Base-by-base conservation (phyloP, 768 basidiomycete genomes). In the Phanerochaete sordida region DNA sequence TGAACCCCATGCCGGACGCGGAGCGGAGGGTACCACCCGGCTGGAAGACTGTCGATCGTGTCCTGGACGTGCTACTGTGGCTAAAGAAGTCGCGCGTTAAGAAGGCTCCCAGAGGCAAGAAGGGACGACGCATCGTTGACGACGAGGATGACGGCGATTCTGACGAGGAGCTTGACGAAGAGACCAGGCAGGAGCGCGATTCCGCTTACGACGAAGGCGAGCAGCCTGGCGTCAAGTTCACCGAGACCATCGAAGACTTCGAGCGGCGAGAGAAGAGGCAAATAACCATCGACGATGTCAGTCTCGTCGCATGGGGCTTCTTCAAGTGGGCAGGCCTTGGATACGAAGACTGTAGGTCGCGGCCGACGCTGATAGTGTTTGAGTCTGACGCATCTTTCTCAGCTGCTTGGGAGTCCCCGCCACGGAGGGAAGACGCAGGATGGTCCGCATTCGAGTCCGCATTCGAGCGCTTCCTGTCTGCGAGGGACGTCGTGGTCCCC, bases 351-450 rank as follows among this genome's bases (percentile, higher is more conserved):
- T 87, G 95, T 92, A 59, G 56, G 83, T 69, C 3, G n/a, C 50
- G 44, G 46, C n/a, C 57, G 11, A 57, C 35, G 15, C 28, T 45
- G 33, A 8, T 26, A 46, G 24, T 50, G 21, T n/a, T 23, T 5
- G 3, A 39, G n/a, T 19, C 44, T 46, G 2, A 55, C 21, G 8
- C 24, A 48, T n/a, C 31, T 35, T 19, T 43, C 19, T 4, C 65
- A 96, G 94, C 91, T n/a, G 87, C 90, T 12, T 96, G 93, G 92
- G 95, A 97, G 74, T 85, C 93, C 19, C 93, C 95, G 1, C 93
- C 93, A 35, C 81, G 80, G 9, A 68, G 64, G 8, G 78, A 74
- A 19, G 87, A 88, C 51, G 66, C 75, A 1, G 79, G 81, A 8
- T 90, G 90, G 73, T 66, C 75, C 0, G 84, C 85, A 0, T 98